Percentiles rank a stretch among this genome's conserved stretches.
These are phyloP conservation scores for Fistulifera pelliculosa DNA, from an alignment of 108 stramenopile species.

Conservation along the genomic window DNA sequence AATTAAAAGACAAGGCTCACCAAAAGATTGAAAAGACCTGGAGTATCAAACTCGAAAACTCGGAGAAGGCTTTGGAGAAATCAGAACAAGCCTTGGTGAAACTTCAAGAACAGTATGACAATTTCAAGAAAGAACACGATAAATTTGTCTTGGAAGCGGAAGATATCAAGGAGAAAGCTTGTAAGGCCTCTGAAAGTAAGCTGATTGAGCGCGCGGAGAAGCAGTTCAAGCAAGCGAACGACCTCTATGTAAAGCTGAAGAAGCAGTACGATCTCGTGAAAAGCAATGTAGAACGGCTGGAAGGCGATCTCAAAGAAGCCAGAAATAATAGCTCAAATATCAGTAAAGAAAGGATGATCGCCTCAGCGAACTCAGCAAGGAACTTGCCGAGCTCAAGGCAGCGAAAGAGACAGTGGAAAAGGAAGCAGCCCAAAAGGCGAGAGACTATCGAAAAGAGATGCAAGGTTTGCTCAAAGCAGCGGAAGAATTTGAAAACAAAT, in stretches of 20 bases:
- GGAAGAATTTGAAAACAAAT: slow-evolving; percentile 16
- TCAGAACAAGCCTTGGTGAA: slow-evolving; percentile 7
- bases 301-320: slow-evolving; percentile 24
- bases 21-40: background rate
- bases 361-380: slow-evolving; percentile 19
- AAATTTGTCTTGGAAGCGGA: slow-evolving; percentile 18
- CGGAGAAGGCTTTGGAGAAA: slow-evolving; percentile 7
- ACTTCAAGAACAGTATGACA: slow-evolving; percentile 9
- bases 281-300: slow-evolving; percentile 20
- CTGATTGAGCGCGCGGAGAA: slow-evolving; percentile 42
- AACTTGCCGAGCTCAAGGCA: slow-evolving; percentile 39
- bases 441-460: slow-evolving; percentile 18
- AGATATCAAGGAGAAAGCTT: slow-evolving; percentile 19
- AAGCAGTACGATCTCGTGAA: slow-evolving; percentile 30
- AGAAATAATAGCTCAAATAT: slow-evolving; percentile 14
- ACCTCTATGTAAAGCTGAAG: slow-evolving; percentile 37
- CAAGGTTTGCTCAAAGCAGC: slow-evolving; percentile 19
- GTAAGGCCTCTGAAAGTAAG: slow-evolving; percentile 33
- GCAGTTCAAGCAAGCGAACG: slow-evolving; percentile 40
- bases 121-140: slow-evolving; percentile 20
- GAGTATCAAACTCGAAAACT: slow-evolving; percentile 1
- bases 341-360: slow-evolving; percentile 19
- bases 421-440: slow-evolving; percentile 14
- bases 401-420: slow-evolving; percentile 22
- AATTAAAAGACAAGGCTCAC: slow-evolving; percentile 8